phyloP scores from a whole-genome alignment of 2,329 filamentous ascomycete species.

The Clathrospora elynae region DNA sequence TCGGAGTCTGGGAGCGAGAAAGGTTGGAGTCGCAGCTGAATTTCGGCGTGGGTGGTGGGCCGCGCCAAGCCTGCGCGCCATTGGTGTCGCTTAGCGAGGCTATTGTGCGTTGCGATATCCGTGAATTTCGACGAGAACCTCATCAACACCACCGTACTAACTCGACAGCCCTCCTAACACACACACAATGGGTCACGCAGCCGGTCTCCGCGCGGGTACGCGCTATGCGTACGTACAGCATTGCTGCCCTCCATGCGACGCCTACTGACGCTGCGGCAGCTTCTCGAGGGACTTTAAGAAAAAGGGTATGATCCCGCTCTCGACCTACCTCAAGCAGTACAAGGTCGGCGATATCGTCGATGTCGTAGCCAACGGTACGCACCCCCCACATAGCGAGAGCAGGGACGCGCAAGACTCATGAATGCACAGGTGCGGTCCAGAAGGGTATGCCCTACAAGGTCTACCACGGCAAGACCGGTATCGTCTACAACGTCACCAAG shows the following conservation, averaged over 20 bases:
- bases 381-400: conserved; percentile 25
- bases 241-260: conserved; percentile 10
- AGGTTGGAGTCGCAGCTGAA: background rate
- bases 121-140: conserved; percentile 8
- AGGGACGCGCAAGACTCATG: conserved; percentile 24
- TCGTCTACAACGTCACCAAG: conserved; percentile 99
- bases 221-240: conserved; percentile 47
- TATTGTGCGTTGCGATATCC: conserved; percentile 9
- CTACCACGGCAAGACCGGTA: conserved; percentile 95
- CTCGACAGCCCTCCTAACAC: conserved; percentile 29
- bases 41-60: conserved; percentile 1
- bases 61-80: conserved; percentile 10
- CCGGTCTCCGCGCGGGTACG: conserved; percentile 53
- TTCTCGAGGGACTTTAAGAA: conserved; percentile 95
- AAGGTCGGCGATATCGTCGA: conserved; percentile 99
- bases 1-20: conserved; percentile 23
- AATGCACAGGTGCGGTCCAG: conserved; percentile 44
- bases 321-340: conserved; percentile 94
- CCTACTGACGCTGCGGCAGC: conserved; percentile 34
- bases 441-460: conserved; percentile 94
- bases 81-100: conserved; percentile 3
- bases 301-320: conserved; percentile 91
- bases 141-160: conserved; percentile 23
- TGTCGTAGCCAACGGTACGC: conserved; percentile 98
- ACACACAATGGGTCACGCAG: conserved; percentile 60